Conservation (phyloP, 129 eudicot species). For the Saussurea involucrata region DNA sequence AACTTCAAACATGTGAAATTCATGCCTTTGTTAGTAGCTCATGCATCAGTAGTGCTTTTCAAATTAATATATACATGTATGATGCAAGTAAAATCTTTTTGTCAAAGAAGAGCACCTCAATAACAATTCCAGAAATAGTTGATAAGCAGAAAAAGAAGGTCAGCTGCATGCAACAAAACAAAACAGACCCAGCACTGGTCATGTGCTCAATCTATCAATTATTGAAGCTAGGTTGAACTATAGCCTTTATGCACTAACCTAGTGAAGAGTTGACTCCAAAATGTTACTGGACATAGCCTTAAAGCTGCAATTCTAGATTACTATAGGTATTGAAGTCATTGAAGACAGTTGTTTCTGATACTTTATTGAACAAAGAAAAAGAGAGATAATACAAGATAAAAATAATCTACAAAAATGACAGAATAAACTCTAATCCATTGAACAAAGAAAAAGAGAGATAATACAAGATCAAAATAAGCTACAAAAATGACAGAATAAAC, state of each 20-base stretch:
- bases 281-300: not conserved
- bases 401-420: not conserved
- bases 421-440: not conserved
- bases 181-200: not conserved
- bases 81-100: not conserved
- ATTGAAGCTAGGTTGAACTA: not conserved
- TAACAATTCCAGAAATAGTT: not conserved
- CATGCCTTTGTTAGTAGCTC: not conserved
- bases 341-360: not conserved
- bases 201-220: not conserved
- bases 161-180: not conserved
- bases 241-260: not conserved
- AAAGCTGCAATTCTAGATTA: not conserved
- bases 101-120: not conserved
- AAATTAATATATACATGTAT: not conserved
- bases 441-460: not conserved
- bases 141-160: not conserved
- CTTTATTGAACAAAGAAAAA: not conserved
- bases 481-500: not conserved
- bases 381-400: not conserved
- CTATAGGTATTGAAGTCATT: not conserved
- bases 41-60: not conserved
- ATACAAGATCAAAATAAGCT: not conserved
- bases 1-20: not conserved
- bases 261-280: not conserved